phyloP scores from a whole-genome alignment of 2,329 filamentous ascomycete species.

The Beauveria brongniartii region DNA sequence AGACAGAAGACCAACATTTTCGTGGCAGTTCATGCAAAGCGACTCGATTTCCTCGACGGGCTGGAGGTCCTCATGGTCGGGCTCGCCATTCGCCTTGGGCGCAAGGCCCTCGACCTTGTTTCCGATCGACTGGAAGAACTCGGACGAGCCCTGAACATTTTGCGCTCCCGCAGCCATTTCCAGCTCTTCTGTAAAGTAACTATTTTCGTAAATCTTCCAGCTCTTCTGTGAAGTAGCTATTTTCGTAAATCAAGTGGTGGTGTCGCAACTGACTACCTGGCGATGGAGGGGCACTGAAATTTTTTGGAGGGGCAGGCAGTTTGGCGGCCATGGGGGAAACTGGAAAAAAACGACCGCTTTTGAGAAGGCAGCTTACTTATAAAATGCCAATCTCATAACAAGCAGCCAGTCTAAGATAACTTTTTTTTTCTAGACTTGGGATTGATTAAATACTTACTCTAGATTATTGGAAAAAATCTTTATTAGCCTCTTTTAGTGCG shows the following conservation, averaged over 20 bases:
- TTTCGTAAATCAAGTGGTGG: not conserved
- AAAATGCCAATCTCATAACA: too few relatives aligned
- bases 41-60: constrained; percentile 65
- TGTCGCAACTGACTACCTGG: not conserved
- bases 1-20: constrained; percentile 51
- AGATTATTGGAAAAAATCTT: too few relatives aligned
- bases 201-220: constrained; percentile 7
- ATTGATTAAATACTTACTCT: too few relatives aligned
- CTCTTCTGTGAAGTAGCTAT: not conserved
- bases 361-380: too few relatives aligned
- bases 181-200: not conserved
- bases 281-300: constrained; percentile 12
- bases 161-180: constrained; percentile 35
- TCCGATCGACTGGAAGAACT: constrained; percentile 57
- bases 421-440: too few relatives aligned
- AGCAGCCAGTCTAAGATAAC: too few relatives aligned
- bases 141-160: constrained; percentile 32
- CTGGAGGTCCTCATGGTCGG: constrained; percentile 37
- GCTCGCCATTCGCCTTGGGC: constrained; percentile 27
- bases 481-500: too few relatives aligned
- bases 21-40: constrained; percentile 78
- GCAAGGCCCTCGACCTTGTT: constrained; percentile 49
- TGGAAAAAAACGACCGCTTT: too few relatives aligned
- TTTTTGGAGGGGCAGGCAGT: constrained; percentile 20
- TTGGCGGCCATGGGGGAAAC: not conserved